Conservation (phyloP, 192 early-diverging fungal species). For the Coemansia sp. region DNA sequence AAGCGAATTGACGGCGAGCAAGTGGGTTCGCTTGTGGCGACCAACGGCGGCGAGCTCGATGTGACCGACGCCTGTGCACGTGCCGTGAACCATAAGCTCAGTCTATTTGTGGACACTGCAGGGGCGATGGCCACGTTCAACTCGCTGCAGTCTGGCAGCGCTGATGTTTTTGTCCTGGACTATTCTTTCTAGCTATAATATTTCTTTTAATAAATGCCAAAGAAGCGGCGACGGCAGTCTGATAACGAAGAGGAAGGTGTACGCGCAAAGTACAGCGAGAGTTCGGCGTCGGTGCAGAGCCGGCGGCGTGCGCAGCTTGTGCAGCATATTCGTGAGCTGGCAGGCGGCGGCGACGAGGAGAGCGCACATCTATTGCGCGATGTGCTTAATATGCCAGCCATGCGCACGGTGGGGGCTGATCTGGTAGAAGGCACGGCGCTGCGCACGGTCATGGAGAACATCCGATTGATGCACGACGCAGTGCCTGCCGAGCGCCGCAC, state of each 20-base stretch:
- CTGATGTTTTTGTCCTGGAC: constrained; percentile 23
- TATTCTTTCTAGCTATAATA: background rate
- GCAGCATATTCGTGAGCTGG: constrained; percentile 6
- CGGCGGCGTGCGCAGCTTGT: constrained; percentile 26
- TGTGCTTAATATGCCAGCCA: constrained; percentile 6
- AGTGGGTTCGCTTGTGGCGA: constrained; percentile 21
- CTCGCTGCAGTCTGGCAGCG: constrained; percentile 44
- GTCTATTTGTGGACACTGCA: constrained; percentile 44
- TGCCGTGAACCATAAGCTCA: constrained; percentile 26
- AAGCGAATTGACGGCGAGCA: constrained; percentile 25
- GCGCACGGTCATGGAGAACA: constrained; percentile 17
- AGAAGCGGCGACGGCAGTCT: background rate
- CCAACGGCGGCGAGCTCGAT: constrained; percentile 16
- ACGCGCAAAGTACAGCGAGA: constrained; percentile 7
- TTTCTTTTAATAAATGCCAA: background rate
- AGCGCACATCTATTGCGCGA: constrained; percentile 20
- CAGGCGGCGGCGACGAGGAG: constrained; percentile 16
- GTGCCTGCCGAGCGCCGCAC: constrained; percentile 11
- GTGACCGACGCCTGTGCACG: constrained; percentile 29
- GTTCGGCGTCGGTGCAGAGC: constrained; percentile 28
- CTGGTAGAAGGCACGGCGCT: constrained; percentile 5
- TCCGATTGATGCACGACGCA: constrained; percentile 16
- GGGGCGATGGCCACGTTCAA: constrained; percentile 26
- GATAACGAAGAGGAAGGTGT: background rate
- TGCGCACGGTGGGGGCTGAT: background rate